phyloP scores from a whole-genome alignment of 2,329 filamentous ascomycete genomes.

The Fusarium heterosporum region DNA sequence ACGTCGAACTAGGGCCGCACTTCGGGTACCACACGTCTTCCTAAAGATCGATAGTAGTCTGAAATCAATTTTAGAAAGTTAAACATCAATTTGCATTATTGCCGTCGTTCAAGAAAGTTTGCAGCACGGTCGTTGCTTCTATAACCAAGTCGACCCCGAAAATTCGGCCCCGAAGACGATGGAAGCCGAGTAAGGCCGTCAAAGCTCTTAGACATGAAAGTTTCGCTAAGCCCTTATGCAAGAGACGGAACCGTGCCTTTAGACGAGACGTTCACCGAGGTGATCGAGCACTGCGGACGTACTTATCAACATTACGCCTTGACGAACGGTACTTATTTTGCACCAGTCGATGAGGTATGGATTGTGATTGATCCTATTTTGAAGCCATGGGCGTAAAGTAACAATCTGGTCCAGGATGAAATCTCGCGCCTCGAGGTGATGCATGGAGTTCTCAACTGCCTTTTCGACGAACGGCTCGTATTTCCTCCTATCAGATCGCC shows the following conservation, averaged over 20 bases:
- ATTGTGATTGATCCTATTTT: neutral
- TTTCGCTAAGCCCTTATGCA: slow-evolving; percentile 41
- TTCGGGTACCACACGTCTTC: slow-evolving; percentile 49
- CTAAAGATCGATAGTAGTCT: slow-evolving; percentile 41
- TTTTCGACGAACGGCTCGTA: slow-evolving; percentile 75
- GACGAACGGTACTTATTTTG: slow-evolving; percentile 73
- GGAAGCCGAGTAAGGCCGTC: slow-evolving; percentile 50
- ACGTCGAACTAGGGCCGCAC: slow-evolving; percentile 50
- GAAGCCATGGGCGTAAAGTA: slow-evolving; percentile 16
- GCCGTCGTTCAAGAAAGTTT: slow-evolving; percentile 15
- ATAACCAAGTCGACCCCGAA: slow-evolving; percentile 10
- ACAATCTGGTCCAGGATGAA: slow-evolving; percentile 68
- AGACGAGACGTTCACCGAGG: slow-evolving; percentile 69
- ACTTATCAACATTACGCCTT: slow-evolving; percentile 76
- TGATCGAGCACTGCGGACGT: slow-evolving; percentile 70
- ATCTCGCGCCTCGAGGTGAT: slow-evolving; percentile 72
- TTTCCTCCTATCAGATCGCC: slow-evolving; percentile 74
- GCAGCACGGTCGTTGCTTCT: slow-evolving; percentile 17
- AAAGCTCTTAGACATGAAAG: slow-evolving; percentile 11
- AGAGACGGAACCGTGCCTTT: slow-evolving; percentile 65
- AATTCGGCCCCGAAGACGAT: slow-evolving; percentile 37
- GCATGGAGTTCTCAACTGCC: slow-evolving; percentile 70
- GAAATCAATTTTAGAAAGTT: slow-evolving; percentile 40
- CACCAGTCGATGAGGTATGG: slow-evolving; percentile 77
- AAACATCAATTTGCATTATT: slow-evolving; percentile 29